Evolutionary conservation across 345 rosid species (phyloP).

Genomic region (Hevea brasiliensis): DNA sequence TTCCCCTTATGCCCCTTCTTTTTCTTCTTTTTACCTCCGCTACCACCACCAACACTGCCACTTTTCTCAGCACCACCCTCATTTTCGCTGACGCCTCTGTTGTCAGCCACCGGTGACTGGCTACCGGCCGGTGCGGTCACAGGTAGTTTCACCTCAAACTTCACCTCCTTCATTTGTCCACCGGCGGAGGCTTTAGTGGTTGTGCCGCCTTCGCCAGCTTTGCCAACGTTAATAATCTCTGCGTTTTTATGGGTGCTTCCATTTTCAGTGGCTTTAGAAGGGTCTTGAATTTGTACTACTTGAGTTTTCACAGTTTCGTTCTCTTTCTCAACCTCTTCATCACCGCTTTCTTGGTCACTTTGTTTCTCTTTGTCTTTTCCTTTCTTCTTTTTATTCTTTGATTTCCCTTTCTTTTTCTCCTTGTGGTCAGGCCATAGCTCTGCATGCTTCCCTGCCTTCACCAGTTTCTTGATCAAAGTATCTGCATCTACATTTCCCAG

Average conservation of each 20-base stretch:
- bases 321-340: conserved; percentile 16
- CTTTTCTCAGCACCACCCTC: conserved; percentile 26
- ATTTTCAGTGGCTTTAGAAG: not conserved
- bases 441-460: conserved; percentile 32
- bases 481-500: conserved; percentile 33
- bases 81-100: conserved; percentile 18
- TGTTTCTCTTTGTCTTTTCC: conserved; percentile 12
- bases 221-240: not conserved
- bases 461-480: conserved; percentile 30
- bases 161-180: conserved; percentile 26
- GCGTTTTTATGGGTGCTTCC: not conserved
- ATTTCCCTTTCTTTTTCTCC: conserved; percentile 32
- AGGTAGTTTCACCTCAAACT: conserved; percentile 19
- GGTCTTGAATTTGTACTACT: conserved; percentile 5
- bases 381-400: conserved; percentile 22
- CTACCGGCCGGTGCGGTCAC: conserved; percentile 19
- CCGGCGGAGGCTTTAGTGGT: not conserved
- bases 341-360: conserved; percentile 44
- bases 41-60: conserved; percentile 23
- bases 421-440: conserved; percentile 42
- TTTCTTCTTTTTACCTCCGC: conserved; percentile 60
- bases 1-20: conserved; percentile 55
- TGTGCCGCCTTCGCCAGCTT: conserved; percentile 14
- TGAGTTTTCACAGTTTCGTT: conserved; percentile 12
- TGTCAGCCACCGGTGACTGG: conserved; percentile 38